Base-by-base conservation (phyloP, 768 basidiomycete species). In the Mycena galericulata region DNA sequence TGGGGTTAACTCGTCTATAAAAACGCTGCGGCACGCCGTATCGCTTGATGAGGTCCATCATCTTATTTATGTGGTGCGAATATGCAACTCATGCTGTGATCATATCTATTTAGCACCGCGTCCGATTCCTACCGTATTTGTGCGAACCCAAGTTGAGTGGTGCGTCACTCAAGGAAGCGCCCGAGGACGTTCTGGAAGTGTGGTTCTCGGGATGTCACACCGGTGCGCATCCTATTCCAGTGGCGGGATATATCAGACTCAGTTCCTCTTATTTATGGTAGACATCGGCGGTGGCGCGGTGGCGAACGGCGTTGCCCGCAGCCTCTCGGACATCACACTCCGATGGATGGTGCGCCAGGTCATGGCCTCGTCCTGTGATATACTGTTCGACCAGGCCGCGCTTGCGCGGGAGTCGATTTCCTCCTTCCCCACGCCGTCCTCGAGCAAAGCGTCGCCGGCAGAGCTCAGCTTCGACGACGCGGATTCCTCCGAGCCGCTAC, bases 271-370 rank as follows among this genome's bases (percentile, higher is more conserved):
- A 45, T 46, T 27, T 27, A 29, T 54, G 26, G 14, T 55, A 92
- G 92, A 94, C 74, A 81, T 94, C 22, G 93, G 93, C 24, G 93
- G 93, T 17, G 90, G 91, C 20, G 77, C 81, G 10, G 86, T 87
- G 3, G 49, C 73, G 3, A 85, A 92, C 69, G 77, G 76, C 7
- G 79, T 80, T 0, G 54, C 72, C 10, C 78, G 82, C 62, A 82
- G 81, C 10, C 83, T 95, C 7, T 79, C 87, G 1, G 85, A 92
- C 72, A 88, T 92, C 70, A 79, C 88, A 20, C 80, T 95, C 30
- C 86, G 87, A 29, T 95, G 93, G 93, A 94, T 95, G 92, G 82
- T 94, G 38, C 88, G 88, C 58, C 86, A 95, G 70, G 82, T 89
- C 63, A 81, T 88, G 26, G 72, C 76, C 14, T 82, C 91, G 17